phyloP scores from a whole-genome alignment of 2,329 filamentous ascomycete genomes.

The Ceratocystis huliohia region DNA sequence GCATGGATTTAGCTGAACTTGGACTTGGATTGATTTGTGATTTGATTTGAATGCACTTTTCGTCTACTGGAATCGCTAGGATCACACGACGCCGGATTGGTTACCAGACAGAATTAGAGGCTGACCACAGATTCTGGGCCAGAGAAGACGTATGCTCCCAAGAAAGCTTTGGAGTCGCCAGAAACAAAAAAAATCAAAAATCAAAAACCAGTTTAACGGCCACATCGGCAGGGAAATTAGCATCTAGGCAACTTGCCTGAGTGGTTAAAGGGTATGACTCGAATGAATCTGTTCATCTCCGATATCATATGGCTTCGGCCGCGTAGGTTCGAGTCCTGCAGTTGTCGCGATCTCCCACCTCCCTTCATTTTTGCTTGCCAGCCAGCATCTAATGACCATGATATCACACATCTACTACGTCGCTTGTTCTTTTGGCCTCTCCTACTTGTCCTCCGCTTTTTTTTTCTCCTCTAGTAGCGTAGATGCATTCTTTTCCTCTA shows the following conservation, averaged over 20 bases:
- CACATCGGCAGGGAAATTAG: neutral
- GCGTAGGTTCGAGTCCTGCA: conserved; percentile 19
- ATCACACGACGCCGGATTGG: no score
- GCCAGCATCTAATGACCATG: no score
- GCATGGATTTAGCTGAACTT: no score
- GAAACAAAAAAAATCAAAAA: neutral
- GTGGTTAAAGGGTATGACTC: conserved; percentile 21
- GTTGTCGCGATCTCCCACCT: conserved; percentile 10
- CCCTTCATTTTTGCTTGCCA: neutral
- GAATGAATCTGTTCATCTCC: conserved; percentile 14
- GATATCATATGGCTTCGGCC: conserved; percentile 19
- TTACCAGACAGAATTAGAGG: no score
- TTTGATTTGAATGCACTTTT: no score
- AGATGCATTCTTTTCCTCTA: neutral
- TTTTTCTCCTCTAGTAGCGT: no score
- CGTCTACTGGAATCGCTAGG: no score
- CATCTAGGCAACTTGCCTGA: conserved; percentile 17
- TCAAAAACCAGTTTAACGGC: neutral
- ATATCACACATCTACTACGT: no score
- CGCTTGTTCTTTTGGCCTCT: no score
- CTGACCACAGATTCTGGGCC: neutral
- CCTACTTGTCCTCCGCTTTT: no score
- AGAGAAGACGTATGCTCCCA: neutral
- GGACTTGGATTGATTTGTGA: no score
- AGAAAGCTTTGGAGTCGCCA: no score